Evolutionary conservation across 164 flowering plant species (phyloP), one percentile per base, ranked within the genome.

Genomic region (Magnolia officinalis): DNA sequence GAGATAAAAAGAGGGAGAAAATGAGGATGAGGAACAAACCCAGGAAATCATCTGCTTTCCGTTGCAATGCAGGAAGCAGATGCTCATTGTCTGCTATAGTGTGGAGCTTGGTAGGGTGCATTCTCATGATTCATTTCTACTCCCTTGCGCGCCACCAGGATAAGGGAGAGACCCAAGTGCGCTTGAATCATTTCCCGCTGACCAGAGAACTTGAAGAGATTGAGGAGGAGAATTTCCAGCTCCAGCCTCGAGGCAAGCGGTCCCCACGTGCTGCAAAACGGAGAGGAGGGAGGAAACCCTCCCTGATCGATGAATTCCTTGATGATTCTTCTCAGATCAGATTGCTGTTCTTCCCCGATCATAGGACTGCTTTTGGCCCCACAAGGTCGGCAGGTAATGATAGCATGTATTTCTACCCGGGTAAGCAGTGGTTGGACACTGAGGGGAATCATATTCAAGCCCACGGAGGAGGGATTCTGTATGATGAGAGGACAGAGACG

Each of bases 361-460:
- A 63, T 74, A 88, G 67, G 82, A 84, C 83, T 79, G 94, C 91
- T 66, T 76, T 96, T 50, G 91, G 89, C 74, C 99, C 98, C 50
- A 83, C 73, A 80, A 89, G 83, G 78, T 86, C 83, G 49, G 51
- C 68, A 20, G 93, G 83, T 24, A 90, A 91, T 72, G 90, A 86
- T 55, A 90, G 88, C 75, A 80, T 78, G 72, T 85, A 89, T 78
- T 96, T 83, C 75, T 80, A 85, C 74, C 98, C 98, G 0, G 98
- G 95, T 64, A 90, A 88, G 81, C 87, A 90, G 52, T 96, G 99
- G 99, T 82, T 96, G 82, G 99, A 96, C 76, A 94, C 98, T 19
- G 96, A 92, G 55, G 98, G 98, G 71, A 88, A 89, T 79, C 94
- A 93, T 49, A 96, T 94, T 83, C 99, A 96, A 82, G 98, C 98